Conservation (phyloP, 2,329 filamentous ascomycete species). For the Westerdykella ornata region DNA sequence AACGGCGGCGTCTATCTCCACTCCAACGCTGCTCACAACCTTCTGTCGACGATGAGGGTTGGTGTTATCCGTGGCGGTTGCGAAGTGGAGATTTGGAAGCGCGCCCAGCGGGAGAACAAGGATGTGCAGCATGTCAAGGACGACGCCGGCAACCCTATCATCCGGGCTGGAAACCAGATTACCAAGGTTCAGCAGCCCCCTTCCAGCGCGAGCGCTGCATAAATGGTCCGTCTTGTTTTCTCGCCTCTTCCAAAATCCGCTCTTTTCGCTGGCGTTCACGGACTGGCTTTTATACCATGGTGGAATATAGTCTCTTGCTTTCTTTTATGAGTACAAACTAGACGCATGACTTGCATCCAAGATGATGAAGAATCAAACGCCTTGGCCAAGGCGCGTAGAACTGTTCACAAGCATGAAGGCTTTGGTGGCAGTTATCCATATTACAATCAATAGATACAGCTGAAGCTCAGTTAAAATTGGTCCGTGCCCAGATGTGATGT, state of each 20-base stretch:
- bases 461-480: too few relatives aligned
- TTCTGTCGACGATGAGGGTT: constrained; percentile 40
- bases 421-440: too few relatives aligned
- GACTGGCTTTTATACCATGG: constrained; percentile 13
- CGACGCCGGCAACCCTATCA: constrained; percentile 70
- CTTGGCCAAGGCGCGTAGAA: too few relatives aligned
- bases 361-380: too few relatives aligned
- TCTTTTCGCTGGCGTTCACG: constrained; percentile 23
- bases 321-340: constrained; percentile 23
- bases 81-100: constrained; percentile 43
- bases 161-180: constrained; percentile 77
- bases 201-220: constrained; percentile 78
- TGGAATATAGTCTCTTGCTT: constrained; percentile 2
- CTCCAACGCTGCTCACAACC: constrained; percentile 40
- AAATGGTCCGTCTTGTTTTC: constrained; percentile 16
- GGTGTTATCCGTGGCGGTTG: constrained; percentile 40
- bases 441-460: too few relatives aligned
- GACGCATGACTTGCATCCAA: constrained; percentile 24
- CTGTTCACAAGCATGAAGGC: too few relatives aligned
- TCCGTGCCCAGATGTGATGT: too few relatives aligned
- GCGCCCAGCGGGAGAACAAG: constrained; percentile 50
- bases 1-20: constrained; percentile 41
- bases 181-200: constrained; percentile 77
- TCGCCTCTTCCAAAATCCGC: not conserved
- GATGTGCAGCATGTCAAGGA: constrained; percentile 75